Evolutionary conservation across 805 yeast species (phyloP).

Genomic region (Candida saitoana): DNA sequence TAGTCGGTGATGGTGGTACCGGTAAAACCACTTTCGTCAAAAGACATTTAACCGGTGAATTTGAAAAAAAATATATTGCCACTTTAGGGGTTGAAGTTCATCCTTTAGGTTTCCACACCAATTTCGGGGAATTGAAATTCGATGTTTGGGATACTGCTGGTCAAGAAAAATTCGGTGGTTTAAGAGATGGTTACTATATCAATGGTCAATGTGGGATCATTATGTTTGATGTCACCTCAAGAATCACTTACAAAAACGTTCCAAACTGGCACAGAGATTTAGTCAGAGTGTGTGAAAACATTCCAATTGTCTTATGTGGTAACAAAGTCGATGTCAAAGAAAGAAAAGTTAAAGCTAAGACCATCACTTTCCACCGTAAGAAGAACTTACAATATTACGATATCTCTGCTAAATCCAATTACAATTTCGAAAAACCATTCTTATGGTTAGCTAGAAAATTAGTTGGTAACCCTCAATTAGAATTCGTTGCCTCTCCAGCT

Average conservation of each 20-base stretch:
- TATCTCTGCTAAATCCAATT: constrained; percentile 98
- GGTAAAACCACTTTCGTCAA: constrained; percentile 99
- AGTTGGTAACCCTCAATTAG: constrained; percentile 96
- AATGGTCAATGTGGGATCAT: constrained; percentile 99
- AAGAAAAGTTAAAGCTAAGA: constrained; percentile 99
- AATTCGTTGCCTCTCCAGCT: constrained; percentile 98
- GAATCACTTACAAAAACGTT: constrained; percentile 99
- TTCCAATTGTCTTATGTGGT: constrained; percentile 98
- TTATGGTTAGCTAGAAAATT: constrained; percentile 99
- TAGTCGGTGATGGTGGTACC: constrained; percentile 99
- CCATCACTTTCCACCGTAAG: constrained; percentile 99
- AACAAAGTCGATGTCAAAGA: constrained; percentile 99
- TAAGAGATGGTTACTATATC: constrained; percentile 99
- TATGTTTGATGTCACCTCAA: constrained; percentile 99
- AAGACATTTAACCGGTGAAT: constrained; percentile 99
- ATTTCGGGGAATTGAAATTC: constrained; percentile 97
- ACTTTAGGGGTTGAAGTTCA: constrained; percentile 99
- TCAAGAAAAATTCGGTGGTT: constrained; percentile 99
- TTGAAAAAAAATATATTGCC: constrained; percentile 98
- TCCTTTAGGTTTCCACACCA: constrained; percentile 96
- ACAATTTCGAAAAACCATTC: constrained; percentile 99
- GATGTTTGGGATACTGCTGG: constrained; percentile 99
- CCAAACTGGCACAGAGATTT: constrained; percentile 99
- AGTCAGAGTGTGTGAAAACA: constrained; percentile 99
- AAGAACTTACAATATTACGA: constrained; percentile 99